Conservation (phyloP, 148 eudicot genomes). For the Silene conica region DNA sequence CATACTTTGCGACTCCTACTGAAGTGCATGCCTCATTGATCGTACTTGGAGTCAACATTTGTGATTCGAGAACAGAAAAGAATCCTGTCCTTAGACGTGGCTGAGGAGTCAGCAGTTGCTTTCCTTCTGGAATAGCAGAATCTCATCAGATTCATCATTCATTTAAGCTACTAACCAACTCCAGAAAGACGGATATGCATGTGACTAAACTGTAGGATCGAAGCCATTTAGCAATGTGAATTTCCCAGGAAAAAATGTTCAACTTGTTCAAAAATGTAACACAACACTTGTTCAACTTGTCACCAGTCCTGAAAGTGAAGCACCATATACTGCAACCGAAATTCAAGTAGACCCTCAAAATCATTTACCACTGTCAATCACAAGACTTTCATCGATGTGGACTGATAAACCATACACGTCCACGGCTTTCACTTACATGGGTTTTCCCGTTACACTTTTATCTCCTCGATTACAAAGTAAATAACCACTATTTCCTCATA, state of each 20-base stretch:
- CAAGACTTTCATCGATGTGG: background rate
- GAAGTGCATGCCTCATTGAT: constrained; percentile 89
- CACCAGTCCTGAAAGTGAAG: background rate
- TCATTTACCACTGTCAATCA: background rate
- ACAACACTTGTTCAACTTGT: background rate
- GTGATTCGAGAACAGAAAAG: constrained; percentile 75
- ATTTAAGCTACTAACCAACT: background rate
- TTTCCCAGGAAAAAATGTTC: no score
- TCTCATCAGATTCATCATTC: background rate
- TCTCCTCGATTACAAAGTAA: background rate
- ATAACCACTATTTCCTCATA: background rate
- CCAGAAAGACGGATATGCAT: background rate
- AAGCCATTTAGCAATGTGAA: background rate
- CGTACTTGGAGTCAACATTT: constrained; percentile 47
- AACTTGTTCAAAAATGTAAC: no score
- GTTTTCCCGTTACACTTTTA: background rate
- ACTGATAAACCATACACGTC: background rate
- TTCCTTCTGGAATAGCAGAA: constrained; percentile 48
- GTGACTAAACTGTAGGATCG: background rate
- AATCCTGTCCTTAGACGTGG: constrained; percentile 96
- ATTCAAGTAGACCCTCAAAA: background rate
- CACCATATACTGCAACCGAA: background rate
- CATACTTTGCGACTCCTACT: constrained; percentile 88
- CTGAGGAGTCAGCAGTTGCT: constrained; percentile 83
- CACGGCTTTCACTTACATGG: background rate